Conservation (phyloP, 371 early-diverging fungal genomes). For the Globomyces sp. region DNA sequence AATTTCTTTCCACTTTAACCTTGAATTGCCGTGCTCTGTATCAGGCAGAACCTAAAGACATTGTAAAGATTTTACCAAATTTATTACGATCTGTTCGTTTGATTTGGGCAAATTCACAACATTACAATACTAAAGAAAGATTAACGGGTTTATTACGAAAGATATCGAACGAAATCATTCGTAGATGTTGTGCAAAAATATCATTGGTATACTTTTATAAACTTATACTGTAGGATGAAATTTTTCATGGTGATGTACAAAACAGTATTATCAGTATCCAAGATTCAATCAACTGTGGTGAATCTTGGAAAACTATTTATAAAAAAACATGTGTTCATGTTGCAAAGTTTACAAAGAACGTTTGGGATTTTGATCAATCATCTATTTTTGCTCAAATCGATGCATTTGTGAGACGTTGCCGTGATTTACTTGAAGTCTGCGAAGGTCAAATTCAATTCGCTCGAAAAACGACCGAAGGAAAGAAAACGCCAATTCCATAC, state of each 20-base stretch:
- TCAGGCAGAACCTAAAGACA: constrained; percentile 46
- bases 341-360: constrained; percentile 32
- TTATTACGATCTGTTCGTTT: constrained; percentile 50
- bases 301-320: constrained; percentile 57
- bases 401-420: constrained; percentile 59
- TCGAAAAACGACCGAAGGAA: constrained; percentile 48
- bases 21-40: constrained; percentile 46
- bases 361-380: constrained; percentile 60
- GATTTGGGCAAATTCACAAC: constrained; percentile 58
- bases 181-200: constrained; percentile 54
- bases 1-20: constrained; percentile 45
- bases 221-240: constrained; percentile 33
- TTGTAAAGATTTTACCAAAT: constrained; percentile 44
- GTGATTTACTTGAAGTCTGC: constrained; percentile 56
- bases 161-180: constrained; percentile 58
- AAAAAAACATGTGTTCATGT: constrained; percentile 41
- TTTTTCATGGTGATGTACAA: constrained; percentile 56
- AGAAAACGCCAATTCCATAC: constrained; percentile 52
- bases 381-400: constrained; percentile 63
- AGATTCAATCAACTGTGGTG: constrained; percentile 56
- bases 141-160: constrained; percentile 53
- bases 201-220: constrained; percentile 21
- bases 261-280: constrained; percentile 46
- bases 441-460: constrained; percentile 64
- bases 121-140: constrained; percentile 55